Evolutionary conservation across 2,329 filamentous ascomycete species (phyloP), one percentile per base, ranked within the genome.

Genomic region (Cylindrodendrum hubeiense): DNA sequence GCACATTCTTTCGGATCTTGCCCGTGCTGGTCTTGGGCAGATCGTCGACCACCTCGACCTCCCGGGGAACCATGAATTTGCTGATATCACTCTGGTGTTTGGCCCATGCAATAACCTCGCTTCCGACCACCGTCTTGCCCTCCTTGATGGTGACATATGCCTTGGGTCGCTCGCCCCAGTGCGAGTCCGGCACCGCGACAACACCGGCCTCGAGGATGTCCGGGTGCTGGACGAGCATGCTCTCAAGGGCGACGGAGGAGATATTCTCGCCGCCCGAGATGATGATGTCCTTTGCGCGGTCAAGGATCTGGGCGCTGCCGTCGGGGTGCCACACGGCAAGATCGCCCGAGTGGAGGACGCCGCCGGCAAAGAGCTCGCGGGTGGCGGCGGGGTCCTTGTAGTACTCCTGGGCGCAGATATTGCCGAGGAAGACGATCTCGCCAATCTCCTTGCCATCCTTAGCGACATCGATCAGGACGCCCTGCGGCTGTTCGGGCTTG

Each of bases 201-300:
- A 98, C 95, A 39, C 94, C 96, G 1, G 92, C 95, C 82, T 99
- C 96, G 24, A 99, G 88, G 39, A 99, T 89, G 70, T 93, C 90
- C 0, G 95, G 94, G 77, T 99, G 96, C 52, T 93, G 91, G 6
- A 91, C 91, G 1, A 99, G 87, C 90, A 97, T 93, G 65, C 91
- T 89, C 81, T 99, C 96, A 4, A 99, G 86, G 0, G 96, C 94
- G 1, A 99, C 92, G 0, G 93, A 97, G 3, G 93, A 97, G 67
- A 99, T 98, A 78, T 99, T 99, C 80, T 99, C 96, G 62, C 96
- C 96, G 50, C 95, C 95, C 57, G 93, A 97, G 68, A 99, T 99
- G 75, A 99, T 99, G 57, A 99, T 98, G 77, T 99, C 96, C 83
- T 99, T 99, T 15, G 94, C 93, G 21, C 96, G 88, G 80, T 99